Evolutionary conservation across 768 basidiomycete species (phyloP).

Genomic region (Rhizopogon vulgaris): DNA sequence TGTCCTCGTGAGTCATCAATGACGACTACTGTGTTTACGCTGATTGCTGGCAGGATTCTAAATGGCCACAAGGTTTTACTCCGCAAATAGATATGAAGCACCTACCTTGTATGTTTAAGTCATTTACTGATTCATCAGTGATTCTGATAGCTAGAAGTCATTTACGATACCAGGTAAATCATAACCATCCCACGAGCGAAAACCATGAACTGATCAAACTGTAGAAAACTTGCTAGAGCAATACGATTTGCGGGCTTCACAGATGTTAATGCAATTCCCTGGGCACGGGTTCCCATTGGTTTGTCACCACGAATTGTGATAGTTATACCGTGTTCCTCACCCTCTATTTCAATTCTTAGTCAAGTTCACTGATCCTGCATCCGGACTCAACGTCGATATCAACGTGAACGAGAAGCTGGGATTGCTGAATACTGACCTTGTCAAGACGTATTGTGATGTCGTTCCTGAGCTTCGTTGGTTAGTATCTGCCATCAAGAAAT

Average conservation of each 20-base stretch:
- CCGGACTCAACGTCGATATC: constrained; percentile 43
- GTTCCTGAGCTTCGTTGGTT: constrained; percentile 39
- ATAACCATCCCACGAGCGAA: background rate
- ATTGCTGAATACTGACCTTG: constrained; percentile 40
- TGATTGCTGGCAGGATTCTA: constrained; percentile 25
- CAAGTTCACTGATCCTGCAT: constrained; percentile 41
- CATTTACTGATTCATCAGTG: background rate
- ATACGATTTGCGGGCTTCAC: constrained; percentile 31
- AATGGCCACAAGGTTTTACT: constrained; percentile 21
- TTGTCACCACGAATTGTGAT: background rate
- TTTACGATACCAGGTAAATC: constrained; percentile 26
- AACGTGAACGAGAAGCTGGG: constrained; percentile 63
- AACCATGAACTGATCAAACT: background rate
- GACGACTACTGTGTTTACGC: background rate
- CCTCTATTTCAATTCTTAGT: constrained; percentile 30
- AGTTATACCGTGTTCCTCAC: constrained; percentile 1
- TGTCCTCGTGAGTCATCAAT: constrained; percentile 35
- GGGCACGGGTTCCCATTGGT: constrained; percentile 41
- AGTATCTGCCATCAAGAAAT: constrained; percentile 46
- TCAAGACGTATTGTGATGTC: constrained; percentile 45
- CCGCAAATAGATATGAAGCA: constrained; percentile 17
- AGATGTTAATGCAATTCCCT: constrained; percentile 22
- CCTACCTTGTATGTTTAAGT: constrained; percentile 23
- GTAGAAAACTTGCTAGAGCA: constrained; percentile 25
- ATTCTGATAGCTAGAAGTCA: constrained; percentile 10